Percentiles rank a stretch among this genome's conserved stretches.
Evolutionary conservation across 495 filamentous ascomycete genomes (phyloP).

Genomic region (Annulohypoxylon bovei): DNA sequence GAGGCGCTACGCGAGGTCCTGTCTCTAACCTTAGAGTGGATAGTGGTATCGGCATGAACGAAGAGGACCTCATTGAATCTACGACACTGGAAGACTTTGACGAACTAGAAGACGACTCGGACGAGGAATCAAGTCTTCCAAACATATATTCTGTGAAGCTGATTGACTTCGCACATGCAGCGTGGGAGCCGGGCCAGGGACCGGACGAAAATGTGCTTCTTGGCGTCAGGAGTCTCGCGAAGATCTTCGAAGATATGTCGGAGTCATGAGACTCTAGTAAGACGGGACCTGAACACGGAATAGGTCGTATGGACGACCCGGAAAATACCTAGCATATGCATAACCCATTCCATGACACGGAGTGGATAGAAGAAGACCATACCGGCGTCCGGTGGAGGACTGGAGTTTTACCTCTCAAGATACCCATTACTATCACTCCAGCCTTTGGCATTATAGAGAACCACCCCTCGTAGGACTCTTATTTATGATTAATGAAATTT

Average conservation of each 20-base stretch:
- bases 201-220: conserved; percentile 85
- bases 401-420: conserved; percentile 40
- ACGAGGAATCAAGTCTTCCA: conserved; percentile 71
- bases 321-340: conserved; percentile 21
- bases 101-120: conserved; percentile 69
- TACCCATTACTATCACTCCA: conserved; percentile 38
- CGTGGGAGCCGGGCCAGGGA: conserved; percentile 84
- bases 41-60: conserved; percentile 56
- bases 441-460: conserved; percentile 28
- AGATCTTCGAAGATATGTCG: conserved; percentile 74
- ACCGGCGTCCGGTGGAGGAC: conserved; percentile 18
- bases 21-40: conserved; percentile 51
- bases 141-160: conserved; percentile 84
- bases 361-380: conserved; percentile 21
- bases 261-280: conserved; percentile 32
- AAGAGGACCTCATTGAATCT: conserved; percentile 46
- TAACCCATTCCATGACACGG: conserved; percentile 19
- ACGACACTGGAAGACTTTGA: conserved; percentile 40
- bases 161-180: conserved; percentile 96
- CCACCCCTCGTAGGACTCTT: conserved; percentile 20
- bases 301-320: neutral
- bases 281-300: neutral
- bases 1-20: conserved; percentile 40
- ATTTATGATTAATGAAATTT: conserved; percentile 33
- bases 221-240: conserved; percentile 77